Evolutionary conservation across 1,284 basidiomycete genomes (phyloP), one percentile per base, ranked within the genome.

Genomic region (Peniophora sp.): DNA sequence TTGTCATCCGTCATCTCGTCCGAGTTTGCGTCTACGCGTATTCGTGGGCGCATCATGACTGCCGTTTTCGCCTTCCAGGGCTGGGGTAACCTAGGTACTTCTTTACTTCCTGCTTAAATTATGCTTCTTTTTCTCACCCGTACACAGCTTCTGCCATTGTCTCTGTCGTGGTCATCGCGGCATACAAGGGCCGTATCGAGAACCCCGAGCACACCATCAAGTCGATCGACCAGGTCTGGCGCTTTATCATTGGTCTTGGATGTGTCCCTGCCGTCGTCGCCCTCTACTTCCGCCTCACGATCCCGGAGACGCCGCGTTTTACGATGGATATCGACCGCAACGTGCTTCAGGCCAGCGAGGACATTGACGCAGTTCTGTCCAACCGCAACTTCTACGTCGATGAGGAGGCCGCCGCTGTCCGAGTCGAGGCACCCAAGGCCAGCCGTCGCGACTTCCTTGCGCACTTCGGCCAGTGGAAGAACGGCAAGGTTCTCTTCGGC

Each of bases 321-420:
- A 93, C 89, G 53, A 89, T 93, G 83, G 90, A 92, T 69, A 80
- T 93, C 58, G 88, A 92, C 69, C 82, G 88, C 54, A 89, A 92
- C 68, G 76, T 92, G 55, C 72, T 79, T 59, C 83, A 86, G 61
- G 88, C 88, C 10, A 61, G 79, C 12, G 69, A 75, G 50, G 86
- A 90, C 63, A 84, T 86, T 56, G 71, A 78, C 54, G 75, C 77
- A 36, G 82, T 88, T 61, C 66, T 91, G 49, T 70, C 74, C 41
- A 73, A 70, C n/a, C 73, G 73, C n/a, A 66, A 64, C 6, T 79
- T 71, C 65, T 66, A 68, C 16, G 68, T 73, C 50, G 79, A 88
- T 60, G 74, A 75, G 11, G 79, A 83, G 56, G 74, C 76, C 14
- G 67, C 74, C 51, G 63, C 79, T 45, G 77, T 82, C 61, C 76